These are phyloP conservation scores for Scolecobasidium constrictum DNA, from an alignment of 2,329 filamentous ascomycete species.

Conservation along the genomic window DNA sequence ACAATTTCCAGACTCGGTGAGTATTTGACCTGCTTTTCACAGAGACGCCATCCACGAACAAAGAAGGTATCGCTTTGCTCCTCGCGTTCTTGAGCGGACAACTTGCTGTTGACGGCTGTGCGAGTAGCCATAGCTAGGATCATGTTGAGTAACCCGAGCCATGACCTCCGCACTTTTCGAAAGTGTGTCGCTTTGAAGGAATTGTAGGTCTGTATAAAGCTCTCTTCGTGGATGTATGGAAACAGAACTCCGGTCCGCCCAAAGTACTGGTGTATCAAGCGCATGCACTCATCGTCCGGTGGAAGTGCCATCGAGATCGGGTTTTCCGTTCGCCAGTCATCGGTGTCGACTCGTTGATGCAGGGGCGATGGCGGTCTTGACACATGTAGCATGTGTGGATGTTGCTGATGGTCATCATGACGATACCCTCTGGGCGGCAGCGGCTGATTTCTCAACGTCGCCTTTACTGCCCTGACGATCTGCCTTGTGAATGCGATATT, in stretches of 20 bases:
- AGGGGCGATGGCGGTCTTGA: slow-evolving; percentile 15
- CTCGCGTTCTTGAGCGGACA: slow-evolving; percentile 24
- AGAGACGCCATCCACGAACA: slow-evolving; percentile 32
- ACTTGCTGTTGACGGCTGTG: slow-evolving; percentile 19
- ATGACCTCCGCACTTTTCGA: slow-evolving; percentile 32
- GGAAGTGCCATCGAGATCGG: slow-evolving; percentile 21
- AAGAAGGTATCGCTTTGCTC: slow-evolving; percentile 36
- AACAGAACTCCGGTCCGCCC: slow-evolving; percentile 26
- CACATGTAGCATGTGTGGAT: slow-evolving; percentile 15
- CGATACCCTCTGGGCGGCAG: background rate
- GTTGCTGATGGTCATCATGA: slow-evolving; percentile 11
- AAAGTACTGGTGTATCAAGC: slow-evolving; percentile 27
- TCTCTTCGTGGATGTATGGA: slow-evolving; percentile 28
- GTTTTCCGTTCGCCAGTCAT: slow-evolving; percentile 13
- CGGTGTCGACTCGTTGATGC: slow-evolving; percentile 8
- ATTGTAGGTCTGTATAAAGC: slow-evolving; percentile 24
- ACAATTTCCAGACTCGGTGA: slow-evolving; percentile 37
- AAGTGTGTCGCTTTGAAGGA: slow-evolving; percentile 21
- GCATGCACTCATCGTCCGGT: slow-evolving; percentile 17
- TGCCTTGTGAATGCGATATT: slow-evolving; percentile 31
- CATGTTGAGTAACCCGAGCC: slow-evolving; percentile 41
- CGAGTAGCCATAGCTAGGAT: slow-evolving; percentile 38
- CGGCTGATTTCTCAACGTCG: slow-evolving; percentile 3
- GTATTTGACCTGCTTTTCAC: slow-evolving; percentile 29
- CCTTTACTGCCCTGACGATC: slow-evolving; percentile 22